These are phyloP conservation scores for Rosa multiflora DNA, from an alignment of 306 rosid species.

Conservation along the genomic window DNA sequence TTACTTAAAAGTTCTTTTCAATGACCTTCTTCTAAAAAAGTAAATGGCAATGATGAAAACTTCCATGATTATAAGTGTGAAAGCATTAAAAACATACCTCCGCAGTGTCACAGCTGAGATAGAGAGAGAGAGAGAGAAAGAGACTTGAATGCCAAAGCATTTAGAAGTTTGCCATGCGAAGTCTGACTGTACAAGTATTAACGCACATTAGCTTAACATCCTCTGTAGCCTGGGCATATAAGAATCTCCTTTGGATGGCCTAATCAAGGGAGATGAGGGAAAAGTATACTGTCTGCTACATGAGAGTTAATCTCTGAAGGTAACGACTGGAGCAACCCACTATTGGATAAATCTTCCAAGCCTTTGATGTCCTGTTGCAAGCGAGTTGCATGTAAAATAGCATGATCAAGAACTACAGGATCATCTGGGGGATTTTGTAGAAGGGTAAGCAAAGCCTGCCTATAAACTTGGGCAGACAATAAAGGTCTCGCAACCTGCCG, in stretches of 20 bases:
- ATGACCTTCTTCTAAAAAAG: not conserved
- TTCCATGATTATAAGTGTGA: not conserved
- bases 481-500: conserved; percentile 62
- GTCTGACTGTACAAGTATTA: not conserved
- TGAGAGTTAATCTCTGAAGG: conserved; percentile 55
- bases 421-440: conserved; percentile 67
- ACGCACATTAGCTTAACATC: not conserved
- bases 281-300: conserved; percentile 40
- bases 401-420: conserved; percentile 67
- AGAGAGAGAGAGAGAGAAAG: too few relatives aligned
- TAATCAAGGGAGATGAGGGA: conserved; percentile 43
- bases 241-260: conserved; percentile 3
- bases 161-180: not conserved
- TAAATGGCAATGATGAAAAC: not conserved
- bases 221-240: not conserved
- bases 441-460: conserved; percentile 56
- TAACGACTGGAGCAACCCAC: conserved; percentile 63
- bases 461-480: conserved; percentile 62
- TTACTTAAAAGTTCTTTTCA: not conserved
- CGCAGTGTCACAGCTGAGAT: not conserved
- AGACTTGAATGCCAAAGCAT: not conserved
- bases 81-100: conserved; percentile 21
- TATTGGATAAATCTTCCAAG: conserved; percentile 55
- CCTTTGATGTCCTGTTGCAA: conserved; percentile 66
- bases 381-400: conserved; percentile 48